Base-by-base conservation (phyloP, 108 stramenopile species). In the Pseudonitzschia multiseries region DNA sequence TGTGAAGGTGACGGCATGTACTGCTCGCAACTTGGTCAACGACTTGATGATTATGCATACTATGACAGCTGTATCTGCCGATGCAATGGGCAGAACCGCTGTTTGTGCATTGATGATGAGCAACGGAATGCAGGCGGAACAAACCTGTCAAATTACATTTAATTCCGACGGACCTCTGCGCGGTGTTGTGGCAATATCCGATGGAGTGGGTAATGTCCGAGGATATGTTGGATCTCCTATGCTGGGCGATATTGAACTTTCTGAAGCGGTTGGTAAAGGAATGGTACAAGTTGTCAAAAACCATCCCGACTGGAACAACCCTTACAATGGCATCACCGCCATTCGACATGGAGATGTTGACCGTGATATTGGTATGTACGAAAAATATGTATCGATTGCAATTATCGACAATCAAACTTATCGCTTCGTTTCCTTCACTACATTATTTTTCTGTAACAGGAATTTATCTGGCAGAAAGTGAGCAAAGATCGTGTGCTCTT, bases 301-400 rank as follows among this genome's bases (percentile, higher is more conserved):
- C 65, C 94, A 96, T 54, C 94, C 94, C 12, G 84, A 87, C 56
- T 96, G 94, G 94, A 86, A 89, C 0, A 84, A 78, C 20, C 94
- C 94, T 22, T 96, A 96, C 79, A 96, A 93, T 81, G 94, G 94
- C 12, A 91, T 96, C 41, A 90, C 92, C 28, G 77, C 80, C 0
- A 89, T 96, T 64, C 70, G 79, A 56, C 84, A 88, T 72, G 87
- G 90, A 22, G 94, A 93, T 73, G 83, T 96, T 70, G 92, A 92
- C 83, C 81, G 90, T 8, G 94, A 96, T 75, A 80, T 96, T 63
- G 94, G 93, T 78, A 79, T 69, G 81, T 80, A 57, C 5, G 18
- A 51, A 4, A 48, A 14, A 3, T 48, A 48, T 18, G 10, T 57
- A 48, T 14, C 4, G 17, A 48, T 48, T 48, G 46, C 24, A 56